phyloP scores from a whole-genome alignment of 768 basidiomycete species.

The Hygrocybe coccinea region DNA sequence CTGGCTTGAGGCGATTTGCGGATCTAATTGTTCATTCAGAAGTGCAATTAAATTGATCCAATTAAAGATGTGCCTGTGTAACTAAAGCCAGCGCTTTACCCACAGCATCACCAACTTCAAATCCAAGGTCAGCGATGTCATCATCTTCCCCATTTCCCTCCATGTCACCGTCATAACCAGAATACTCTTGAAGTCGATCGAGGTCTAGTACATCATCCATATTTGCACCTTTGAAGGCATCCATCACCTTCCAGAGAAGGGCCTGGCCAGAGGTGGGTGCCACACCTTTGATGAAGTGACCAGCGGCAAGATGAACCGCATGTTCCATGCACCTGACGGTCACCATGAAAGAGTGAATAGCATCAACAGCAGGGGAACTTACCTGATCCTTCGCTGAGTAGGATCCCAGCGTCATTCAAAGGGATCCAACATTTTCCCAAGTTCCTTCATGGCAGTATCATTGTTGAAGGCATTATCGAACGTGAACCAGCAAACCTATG shows the following conservation, averaged over 20 bases:
- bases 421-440: slow-evolving; percentile 17
- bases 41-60: not conserved
- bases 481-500: slow-evolving; percentile 29
- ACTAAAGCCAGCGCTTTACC: not conserved
- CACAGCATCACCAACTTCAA: no score
- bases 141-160: no score
- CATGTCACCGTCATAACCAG: no score
- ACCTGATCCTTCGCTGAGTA: slow-evolving; percentile 18
- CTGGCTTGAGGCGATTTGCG: slow-evolving; percentile 16
- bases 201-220: no score
- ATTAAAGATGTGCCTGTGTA: not conserved
- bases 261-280: no score
- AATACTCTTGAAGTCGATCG: no score
- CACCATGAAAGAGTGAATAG: not conserved
- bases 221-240: no score
- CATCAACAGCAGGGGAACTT: not conserved
- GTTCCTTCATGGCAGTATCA: slow-evolving; percentile 18
- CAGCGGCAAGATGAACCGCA: slow-evolving; percentile 25
- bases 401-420: slow-evolving; percentile 19
- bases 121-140: no score
- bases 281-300: no score
- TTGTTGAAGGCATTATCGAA: slow-evolving; percentile 28
- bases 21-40: slow-evolving; percentile 6
- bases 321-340: slow-evolving; percentile 32
- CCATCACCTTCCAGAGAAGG: no score